Base-by-base conservation (phyloP, 768 basidiomycete species). In the Termitomyces sp. region DNA sequence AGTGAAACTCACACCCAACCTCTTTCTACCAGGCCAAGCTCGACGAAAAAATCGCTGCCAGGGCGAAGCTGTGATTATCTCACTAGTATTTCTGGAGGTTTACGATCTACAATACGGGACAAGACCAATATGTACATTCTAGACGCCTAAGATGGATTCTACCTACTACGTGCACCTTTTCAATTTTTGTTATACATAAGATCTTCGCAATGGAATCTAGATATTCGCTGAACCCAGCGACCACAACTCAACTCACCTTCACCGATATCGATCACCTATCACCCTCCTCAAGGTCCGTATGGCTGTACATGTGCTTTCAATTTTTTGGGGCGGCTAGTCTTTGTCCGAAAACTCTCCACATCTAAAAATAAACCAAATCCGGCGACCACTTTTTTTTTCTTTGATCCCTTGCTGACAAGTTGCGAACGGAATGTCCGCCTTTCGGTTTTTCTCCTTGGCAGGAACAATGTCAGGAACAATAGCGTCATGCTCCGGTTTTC, bases 21-120 rank as follows among this genome's bases (percentile, higher is more conserved):
- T 2, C 4, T 10, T 45, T 33, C 10, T 0, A 7, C 23, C 3
- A 60, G 60, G 60, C 60, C 29, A 60, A 60, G 25, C 51, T 60
- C n/a, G 40, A 54, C 18, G 42, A 60, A 50, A 60, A 57, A n/a
- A 33, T 60, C 16, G 18, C 27, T 36, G 36, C 50, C 4, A 57
- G 60, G 41, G 35, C 53, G 50, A 56, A 56, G 15, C 15, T 54
- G 53, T 60, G 40, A 54, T 22, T 20, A 49, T 49, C 3, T 52
- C n/a, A 27, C 29, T 6, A 20, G 23, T n/a, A 40, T 46, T 31
- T 51, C 13, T 11, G 20, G n/a, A 27, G 38, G 32, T 35, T n/a
- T 7, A 42, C 29, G 22, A 51, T 40, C 39, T 51, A 51, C 12
- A 38, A 36, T 11, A 32, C 29, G 38, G 50, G 38, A 50, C 38